phyloP scores from a whole-genome alignment of 306 rosid species.

The Pyrus pyrifolia region DNA sequence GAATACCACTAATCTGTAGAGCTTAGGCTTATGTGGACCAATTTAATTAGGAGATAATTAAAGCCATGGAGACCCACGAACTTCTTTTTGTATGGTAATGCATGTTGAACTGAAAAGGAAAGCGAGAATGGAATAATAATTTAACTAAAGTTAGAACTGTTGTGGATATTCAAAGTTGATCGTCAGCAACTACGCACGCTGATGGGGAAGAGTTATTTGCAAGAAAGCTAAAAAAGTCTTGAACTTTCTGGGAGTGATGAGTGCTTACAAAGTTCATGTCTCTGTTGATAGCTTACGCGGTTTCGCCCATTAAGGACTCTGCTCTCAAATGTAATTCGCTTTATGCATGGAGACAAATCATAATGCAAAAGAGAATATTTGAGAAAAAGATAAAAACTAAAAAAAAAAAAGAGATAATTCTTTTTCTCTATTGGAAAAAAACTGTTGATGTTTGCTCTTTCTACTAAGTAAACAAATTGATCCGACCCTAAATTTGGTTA shows the following conservation, averaged over 20 bases:
- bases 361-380: background rate
- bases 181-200: conserved; percentile 17
- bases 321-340: background rate
- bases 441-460: too few species aligned
- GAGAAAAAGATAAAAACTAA: background rate
- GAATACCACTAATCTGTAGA: too few species aligned
- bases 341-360: conserved; percentile 22
- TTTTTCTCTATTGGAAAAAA: too few species aligned
- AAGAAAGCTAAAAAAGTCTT: conserved; percentile 23
- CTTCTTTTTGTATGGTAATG: background rate
- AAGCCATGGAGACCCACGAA: background rate
- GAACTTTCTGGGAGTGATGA: conserved; percentile 36
- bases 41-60: too few species aligned
- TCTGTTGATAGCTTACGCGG: conserved; percentile 11
- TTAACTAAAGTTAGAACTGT: conserved; percentile 8
- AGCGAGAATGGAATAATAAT: background rate
- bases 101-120: background rate
- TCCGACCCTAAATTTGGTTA: too few species aligned
- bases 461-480: too few species aligned
- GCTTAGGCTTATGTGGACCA: too few species aligned
- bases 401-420: background rate
- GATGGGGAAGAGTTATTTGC: conserved; percentile 21
- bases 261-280: conserved; percentile 12
- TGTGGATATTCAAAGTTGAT: background rate
- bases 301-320: background rate